Base-by-base conservation (phyloP, 164 flowering plant species). In the Protea cynaroides region DNA sequence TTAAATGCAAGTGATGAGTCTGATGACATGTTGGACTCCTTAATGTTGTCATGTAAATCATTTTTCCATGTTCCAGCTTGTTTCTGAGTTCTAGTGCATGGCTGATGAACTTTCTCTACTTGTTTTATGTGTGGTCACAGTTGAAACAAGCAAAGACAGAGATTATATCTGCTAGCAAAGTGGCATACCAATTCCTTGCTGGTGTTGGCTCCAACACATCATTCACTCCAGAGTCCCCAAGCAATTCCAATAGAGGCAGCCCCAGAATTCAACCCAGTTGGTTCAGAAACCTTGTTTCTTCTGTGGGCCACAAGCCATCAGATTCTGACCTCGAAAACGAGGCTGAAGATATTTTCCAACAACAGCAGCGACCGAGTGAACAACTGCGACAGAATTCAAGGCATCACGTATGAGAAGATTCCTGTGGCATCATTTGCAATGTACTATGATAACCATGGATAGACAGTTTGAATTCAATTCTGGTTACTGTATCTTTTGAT, bases 111-210 rank as follows among this genome's bases (percentile, higher is more conserved):
- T 23, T 49, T 36, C 34, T 4, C 52, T 19, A 19, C 63, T 49
- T 70, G 34, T 29, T 14, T 44, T 36, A 11, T 65, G 34, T 43
- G 53, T 65, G 21, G 46, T 71, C 72, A 74, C 88, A 92, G 96
- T 80, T 86, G 3, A 81, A 85, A 67, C 96, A 92, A 83, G 98
- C 98, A 24, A 92, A 89, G 82, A 81, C 91, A 52, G 96, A 89
- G 84, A 83, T 92, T 37, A 87, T 89, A 47, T 65, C 92, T 51
- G 96, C 98, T n/a, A 89, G 98, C 77, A 92, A 82, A 77, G 94
- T 85, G 61, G 96, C 98, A 17, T 88, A 85, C 68, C 81, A 86
- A n/a, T 90, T 90, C 61, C 78, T 90, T 14, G n/a, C 63, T n/a
- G 84, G 87, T 56, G 76, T 80, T 46, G 56, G 82, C 40, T 63